Percentiles rank a stretch among this genome's conserved stretches.
These are phyloP conservation scores for Sodiomyces alkalinus DNA, from an alignment of 2,329 filamentous ascomycete species.

Conservation along the genomic window DNA sequence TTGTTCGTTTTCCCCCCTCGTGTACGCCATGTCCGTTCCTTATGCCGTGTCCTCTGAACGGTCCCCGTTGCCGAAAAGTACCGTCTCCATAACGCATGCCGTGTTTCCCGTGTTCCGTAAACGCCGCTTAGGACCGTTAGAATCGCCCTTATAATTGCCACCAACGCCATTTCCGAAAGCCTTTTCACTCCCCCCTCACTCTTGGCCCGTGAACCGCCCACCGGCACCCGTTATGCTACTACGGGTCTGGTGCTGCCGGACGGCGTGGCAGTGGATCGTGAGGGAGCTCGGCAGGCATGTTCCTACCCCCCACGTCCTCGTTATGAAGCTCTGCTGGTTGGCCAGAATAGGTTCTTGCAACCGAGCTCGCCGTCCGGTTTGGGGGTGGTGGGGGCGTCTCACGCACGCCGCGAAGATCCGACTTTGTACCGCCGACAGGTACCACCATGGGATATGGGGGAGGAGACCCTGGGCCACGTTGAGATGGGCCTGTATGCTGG, in stretches of 20 bases:
- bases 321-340: slow-evolving; percentile 6
- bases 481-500: slow-evolving; percentile 7
- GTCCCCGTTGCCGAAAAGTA: too few species aligned
- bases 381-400: slow-evolving; percentile 3
- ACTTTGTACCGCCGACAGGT: slow-evolving; percentile 5
- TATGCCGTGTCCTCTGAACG: too few species aligned
- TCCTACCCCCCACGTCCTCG: slow-evolving; percentile 4
- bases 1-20: too few species aligned
- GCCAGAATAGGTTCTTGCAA: neutral
- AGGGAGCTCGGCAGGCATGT: slow-evolving; percentile 6
- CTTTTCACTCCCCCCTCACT: too few species aligned
- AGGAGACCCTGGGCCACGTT: slow-evolving; percentile 4
- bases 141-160: too few species aligned
- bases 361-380: neutral
- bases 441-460: slow-evolving; percentile 8
- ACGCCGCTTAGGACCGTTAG: too few species aligned
- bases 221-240: too few species aligned
- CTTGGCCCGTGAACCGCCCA: too few species aligned
- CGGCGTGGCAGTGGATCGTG: neutral
- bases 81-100: too few species aligned
- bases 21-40: too few species aligned
- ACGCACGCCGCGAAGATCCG: slow-evolving; percentile 4
- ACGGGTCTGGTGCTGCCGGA: neutral
- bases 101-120: too few species aligned
- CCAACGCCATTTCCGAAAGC: too few species aligned